Percentiles rank a stretch among this genome's conserved stretches.
phyloP scores from a whole-genome alignment of 208 protist species.

The Tritrichomonas musculus region DNA sequence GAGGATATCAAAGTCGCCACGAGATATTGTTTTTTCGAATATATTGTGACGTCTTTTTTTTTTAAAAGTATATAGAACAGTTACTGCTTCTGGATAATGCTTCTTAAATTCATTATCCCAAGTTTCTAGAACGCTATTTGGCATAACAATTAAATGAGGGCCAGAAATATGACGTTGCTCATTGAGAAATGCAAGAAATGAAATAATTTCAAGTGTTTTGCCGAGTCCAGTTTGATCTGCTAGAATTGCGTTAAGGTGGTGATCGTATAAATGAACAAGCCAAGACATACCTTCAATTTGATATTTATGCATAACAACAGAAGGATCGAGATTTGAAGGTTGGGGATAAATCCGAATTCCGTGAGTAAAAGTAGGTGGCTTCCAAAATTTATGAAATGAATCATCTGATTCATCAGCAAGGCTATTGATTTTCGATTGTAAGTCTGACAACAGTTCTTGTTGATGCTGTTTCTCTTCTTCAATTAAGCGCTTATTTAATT shows the following conservation, averaged over 20 bases:
- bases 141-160: conserved; percentile 66
- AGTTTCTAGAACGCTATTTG: conserved; percentile 60
- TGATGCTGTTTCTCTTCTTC: background rate
- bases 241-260: conserved; percentile 63
- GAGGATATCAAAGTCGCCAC: background rate
- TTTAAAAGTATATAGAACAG: conserved; percentile 57
- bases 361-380: background rate
- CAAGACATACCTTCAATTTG: conserved; percentile 74
- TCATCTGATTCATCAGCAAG: background rate
- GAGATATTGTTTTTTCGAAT: background rate
- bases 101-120: conserved; percentile 63
- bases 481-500: background rate
- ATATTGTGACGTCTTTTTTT: conserved; percentile 36
- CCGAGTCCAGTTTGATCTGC: conserved; percentile 76
- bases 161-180: conserved; percentile 50
- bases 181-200: conserved; percentile 35
- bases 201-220: conserved; percentile 55
- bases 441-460: background rate
- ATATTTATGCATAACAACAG: conserved; percentile 60
- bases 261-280: conserved; percentile 57
- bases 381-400: background rate
- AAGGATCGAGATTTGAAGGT: background rate
- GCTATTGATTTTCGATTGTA: background rate
- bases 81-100: conserved; percentile 62
- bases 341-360: background rate